Evolutionary conservation across 2,329 filamentous ascomycete genomes (phyloP), one percentile per base, ranked within the genome.

Genomic region (Pseudogymnoascus sp.): DNA sequence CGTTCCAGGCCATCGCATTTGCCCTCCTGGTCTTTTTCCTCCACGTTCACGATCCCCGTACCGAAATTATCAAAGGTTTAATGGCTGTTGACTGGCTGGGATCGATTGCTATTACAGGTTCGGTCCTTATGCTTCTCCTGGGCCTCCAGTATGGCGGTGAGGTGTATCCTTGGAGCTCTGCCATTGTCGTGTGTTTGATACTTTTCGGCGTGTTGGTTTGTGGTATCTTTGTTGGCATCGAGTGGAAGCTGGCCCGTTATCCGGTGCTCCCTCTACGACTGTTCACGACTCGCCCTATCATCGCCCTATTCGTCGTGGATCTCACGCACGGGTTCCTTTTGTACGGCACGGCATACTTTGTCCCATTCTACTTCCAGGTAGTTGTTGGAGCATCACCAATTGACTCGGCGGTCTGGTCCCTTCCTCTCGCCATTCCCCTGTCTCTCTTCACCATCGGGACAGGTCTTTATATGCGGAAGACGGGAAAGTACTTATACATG

Each of bases 191-290:
- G 69, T 92, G 89, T 70, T 80, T 95, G 36, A 81, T 95, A 66
- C 77, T 93, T 61, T 91, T 93, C 68, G 90, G 90, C 31, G 71
- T 83, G 6, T 25, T 14, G 38, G 53, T 66, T 56, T 21, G 61
- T 46, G 61, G 63, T 18, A 71, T 73, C 0, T 85, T 85, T 66
- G 46, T 83, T 0, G 66, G 83, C 8, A 74, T 80, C 38, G 82
- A 85, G 67, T 81, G 78, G 76, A 81, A 78, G 63, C 69, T 82
- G 23, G 81, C 82, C 11, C 60, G 42, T 34, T 90, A 89, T 67
- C 91, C 91, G 1, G 79, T 96, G 64, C 89, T 93, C 72, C 91
- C 91, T 0, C 75, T 89, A 12, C 80, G 82, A 0, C 78, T 96
- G 12, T 95, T 96, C 78, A 79, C 78, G 40, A 80, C 83, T 59